These are phyloP conservation scores for Ogataea saltuana DNA, from an alignment of 805 yeast species.

Conservation along the genomic window DNA sequence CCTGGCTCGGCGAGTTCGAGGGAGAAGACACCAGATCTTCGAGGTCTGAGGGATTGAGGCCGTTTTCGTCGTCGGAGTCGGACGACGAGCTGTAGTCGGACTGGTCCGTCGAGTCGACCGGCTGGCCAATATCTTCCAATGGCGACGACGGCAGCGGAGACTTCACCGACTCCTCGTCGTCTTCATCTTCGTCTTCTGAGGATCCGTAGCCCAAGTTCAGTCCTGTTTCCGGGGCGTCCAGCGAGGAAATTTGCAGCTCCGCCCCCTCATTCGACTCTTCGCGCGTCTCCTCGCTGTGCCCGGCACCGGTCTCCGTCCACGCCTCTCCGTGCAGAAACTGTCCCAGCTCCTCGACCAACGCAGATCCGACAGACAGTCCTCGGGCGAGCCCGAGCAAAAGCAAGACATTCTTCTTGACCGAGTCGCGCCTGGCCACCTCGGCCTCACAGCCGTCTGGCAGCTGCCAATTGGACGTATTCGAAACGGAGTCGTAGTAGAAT, in stretches of 20 bases:
- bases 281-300: slow-evolving; percentile 1
- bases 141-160: neutral
- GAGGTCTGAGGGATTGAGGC: slow-evolving; percentile 20
- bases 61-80: slow-evolving; percentile 12
- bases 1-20: neutral
- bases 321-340: slow-evolving; percentile 13
- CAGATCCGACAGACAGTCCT: slow-evolving; percentile 13
- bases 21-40: slow-evolving; percentile 10
- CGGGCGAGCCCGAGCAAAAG: slow-evolving; percentile 21
- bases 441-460: slow-evolving; percentile 15
- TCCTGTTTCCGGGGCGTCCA: no score
- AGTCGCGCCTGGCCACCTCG: slow-evolving; percentile 10
- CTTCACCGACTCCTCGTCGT: slow-evolving; percentile 4
- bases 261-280: slow-evolving; percentile 2
- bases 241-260: no score
- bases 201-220: slow-evolving; percentile 8
- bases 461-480: slow-evolving; percentile 28
- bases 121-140: slow-evolving; percentile 1
- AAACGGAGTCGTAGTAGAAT: slow-evolving; percentile 22
- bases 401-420: slow-evolving; percentile 14
- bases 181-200: slow-evolving; percentile 4
- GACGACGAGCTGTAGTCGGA: slow-evolving; percentile 2
- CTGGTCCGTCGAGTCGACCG: no score
- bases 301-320: neutral
- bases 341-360: slow-evolving; percentile 6